These are phyloP conservation scores for Neurospora tetrasperma DNA, from an alignment of 495 filamentous ascomycete species.

Conservation along the genomic window DNA sequence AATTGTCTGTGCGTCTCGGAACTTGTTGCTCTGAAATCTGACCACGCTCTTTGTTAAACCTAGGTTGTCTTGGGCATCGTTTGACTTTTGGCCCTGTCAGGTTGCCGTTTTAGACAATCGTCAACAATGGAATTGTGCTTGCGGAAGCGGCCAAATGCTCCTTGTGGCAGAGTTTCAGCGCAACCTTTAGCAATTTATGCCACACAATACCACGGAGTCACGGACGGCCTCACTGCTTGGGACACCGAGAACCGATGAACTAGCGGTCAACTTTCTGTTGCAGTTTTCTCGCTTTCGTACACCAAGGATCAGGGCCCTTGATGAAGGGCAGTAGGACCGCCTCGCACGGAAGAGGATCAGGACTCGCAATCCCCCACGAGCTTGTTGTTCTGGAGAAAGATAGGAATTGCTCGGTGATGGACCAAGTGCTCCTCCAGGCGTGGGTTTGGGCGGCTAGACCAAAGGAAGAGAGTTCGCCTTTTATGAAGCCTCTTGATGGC, in stretches of 20 bases:
- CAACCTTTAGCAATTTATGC: background rate
- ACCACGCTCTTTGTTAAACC: constrained; percentile 17
- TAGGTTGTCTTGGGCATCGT: constrained; percentile 9
- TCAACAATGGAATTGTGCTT: constrained; percentile 15
- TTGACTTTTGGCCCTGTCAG: constrained; percentile 12
- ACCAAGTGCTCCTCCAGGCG: constrained; percentile 4
- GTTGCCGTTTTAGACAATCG: constrained; percentile 12
- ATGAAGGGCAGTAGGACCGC: constrained; percentile 9
- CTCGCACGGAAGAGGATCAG: constrained; percentile 17
- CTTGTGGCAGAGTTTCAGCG: background rate
- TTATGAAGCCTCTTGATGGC: background rate
- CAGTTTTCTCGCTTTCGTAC: constrained; percentile 15
- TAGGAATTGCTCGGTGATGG: background rate
- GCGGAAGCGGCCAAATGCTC: background rate
- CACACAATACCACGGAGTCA: background rate
- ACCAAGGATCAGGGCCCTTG: constrained; percentile 19
- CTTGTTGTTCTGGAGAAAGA: constrained; percentile 3
- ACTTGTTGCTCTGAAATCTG: constrained; percentile 13
- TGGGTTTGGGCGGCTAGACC: constrained; percentile 4
- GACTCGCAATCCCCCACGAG: constrained; percentile 18
- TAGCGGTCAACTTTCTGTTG: constrained; percentile 25
- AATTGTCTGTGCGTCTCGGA: constrained; percentile 23
- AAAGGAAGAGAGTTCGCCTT: background rate
- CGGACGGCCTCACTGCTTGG: background rate
- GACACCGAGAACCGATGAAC: constrained; percentile 13